These are phyloP conservation scores for Cystobasidium ongulense DNA, from an alignment of 768 basidiomycete species.

Conservation along the genomic window DNA sequence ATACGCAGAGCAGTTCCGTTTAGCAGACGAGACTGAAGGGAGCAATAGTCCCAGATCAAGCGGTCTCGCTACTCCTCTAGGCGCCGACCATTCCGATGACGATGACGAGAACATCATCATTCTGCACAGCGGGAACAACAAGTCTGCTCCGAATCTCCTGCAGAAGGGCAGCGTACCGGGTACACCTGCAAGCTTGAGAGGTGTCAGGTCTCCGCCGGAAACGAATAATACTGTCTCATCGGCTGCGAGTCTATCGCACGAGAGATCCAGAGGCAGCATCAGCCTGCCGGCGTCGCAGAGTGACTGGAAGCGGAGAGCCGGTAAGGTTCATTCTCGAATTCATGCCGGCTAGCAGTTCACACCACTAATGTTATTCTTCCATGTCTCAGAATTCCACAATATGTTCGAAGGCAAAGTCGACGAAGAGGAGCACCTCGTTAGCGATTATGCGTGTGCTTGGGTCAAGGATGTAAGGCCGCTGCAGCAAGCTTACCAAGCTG, in stretches of 20 bases:
- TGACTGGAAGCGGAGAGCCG: constrained; percentile 28
- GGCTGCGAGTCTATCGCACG: neutral
- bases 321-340: neutral
- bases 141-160: neutral
- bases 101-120: constrained; percentile 9
- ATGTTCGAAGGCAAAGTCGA: constrained; percentile 24
- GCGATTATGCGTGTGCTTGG: constrained; percentile 27
- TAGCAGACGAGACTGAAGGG: neutral
- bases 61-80: neutral
- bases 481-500: no score
- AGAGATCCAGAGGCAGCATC: neutral
- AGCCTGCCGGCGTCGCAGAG: constrained; percentile 15
- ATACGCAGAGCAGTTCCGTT: neutral
- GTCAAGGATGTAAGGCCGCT: constrained; percentile 3
- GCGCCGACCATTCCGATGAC: neutral
- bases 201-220: constrained; percentile 1
- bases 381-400: constrained; percentile 24
- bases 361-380: neutral
- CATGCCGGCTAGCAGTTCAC: neutral
- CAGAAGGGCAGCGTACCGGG: neutral
- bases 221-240: neutral
- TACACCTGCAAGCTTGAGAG: neutral
- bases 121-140: neutral
- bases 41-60: neutral
- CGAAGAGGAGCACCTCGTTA: constrained; percentile 15